Conservation (phyloP, 139 green algal genomes). For the Haematococcus sp. region DNA sequence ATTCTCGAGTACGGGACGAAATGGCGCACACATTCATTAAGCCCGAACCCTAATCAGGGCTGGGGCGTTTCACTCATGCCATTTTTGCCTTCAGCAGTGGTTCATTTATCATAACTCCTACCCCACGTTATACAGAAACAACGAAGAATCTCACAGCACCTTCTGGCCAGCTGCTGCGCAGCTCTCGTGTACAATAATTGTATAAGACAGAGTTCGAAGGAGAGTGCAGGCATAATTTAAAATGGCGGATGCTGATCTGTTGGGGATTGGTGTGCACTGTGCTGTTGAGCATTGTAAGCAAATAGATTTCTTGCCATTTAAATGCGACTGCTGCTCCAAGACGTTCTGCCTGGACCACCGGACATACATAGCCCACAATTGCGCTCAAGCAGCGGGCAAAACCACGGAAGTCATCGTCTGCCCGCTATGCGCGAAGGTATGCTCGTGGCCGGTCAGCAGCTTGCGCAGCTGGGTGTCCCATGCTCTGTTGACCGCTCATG, state of each 20-base stretch:
- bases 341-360: conserved; percentile 72
- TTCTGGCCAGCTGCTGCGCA: too few species aligned
- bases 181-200: too few species aligned
- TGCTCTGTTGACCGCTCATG: neutral
- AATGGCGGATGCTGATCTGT: neutral
- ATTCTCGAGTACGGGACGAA: too few species aligned
- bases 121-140: too few species aligned
- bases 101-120: too few species aligned
- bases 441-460: neutral
- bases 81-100: too few species aligned
- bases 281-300: conserved; percentile 48
- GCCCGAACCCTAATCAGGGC: too few species aligned
- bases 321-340: conserved; percentile 51
- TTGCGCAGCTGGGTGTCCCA: neutral
- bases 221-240: too few species aligned
- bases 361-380: conserved; percentile 49
- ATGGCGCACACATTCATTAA: too few species aligned
- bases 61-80: too few species aligned
- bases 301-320: conserved; percentile 80
- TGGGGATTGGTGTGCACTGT: conserved; percentile 47
- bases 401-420: conserved; percentile 58
- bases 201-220: too few species aligned
- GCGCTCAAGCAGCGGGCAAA: conserved; percentile 25
- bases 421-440: conserved; percentile 64
- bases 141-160: too few species aligned